phyloP scores from a whole-genome alignment of 2,329 filamentous ascomycete genomes.

The Thelonectria discophora region DNA sequence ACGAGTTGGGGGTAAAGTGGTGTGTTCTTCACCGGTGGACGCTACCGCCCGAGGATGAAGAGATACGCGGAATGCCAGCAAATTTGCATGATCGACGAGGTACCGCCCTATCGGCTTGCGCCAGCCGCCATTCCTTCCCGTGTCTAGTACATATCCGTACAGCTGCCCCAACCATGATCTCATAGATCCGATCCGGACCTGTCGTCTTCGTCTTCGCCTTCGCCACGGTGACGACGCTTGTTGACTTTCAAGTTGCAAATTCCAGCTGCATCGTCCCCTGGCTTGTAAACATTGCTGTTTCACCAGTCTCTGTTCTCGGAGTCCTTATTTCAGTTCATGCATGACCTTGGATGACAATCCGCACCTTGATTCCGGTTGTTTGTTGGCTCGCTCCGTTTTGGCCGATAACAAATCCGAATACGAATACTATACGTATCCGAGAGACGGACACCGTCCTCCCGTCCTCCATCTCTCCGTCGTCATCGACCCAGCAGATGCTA shows the following conservation, averaged over 20 bases:
- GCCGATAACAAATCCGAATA: slow-evolving; percentile 31
- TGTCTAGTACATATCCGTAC: not conserved
- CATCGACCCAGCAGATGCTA: slow-evolving; percentile 11
- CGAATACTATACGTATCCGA: slow-evolving; percentile 30
- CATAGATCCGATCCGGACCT: slow-evolving; percentile 21
- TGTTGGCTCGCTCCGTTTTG: not conserved
- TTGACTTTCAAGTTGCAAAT: not conserved
- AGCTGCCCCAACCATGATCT: slow-evolving; percentile 21
- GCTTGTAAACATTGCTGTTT: slow-evolving; percentile 8
- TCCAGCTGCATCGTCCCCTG: not conserved
- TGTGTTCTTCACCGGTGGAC: slow-evolving; percentile 29
- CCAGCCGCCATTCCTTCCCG: not conserved
- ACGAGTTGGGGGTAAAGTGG: slow-evolving; percentile 28
- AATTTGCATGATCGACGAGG: slow-evolving; percentile 5
- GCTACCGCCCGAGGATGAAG: slow-evolving; percentile 18
- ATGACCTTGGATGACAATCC: not conserved
- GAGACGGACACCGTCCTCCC: slow-evolving; percentile 5
- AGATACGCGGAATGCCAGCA: slow-evolving; percentile 7
- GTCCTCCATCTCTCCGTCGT: slow-evolving; percentile 8
- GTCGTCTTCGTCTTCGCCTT: slow-evolving; percentile 28
- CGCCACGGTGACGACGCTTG: slow-evolving; percentile 9
- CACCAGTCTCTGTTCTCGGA: slow-evolving; percentile 8
- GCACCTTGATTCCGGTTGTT: not conserved
- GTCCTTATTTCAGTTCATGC: slow-evolving; percentile 10
- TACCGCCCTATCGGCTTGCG: slow-evolving; percentile 13